Base-by-base conservation (phyloP, 1,139 yeast species). In the Kodamaea ohmeri region DNA sequence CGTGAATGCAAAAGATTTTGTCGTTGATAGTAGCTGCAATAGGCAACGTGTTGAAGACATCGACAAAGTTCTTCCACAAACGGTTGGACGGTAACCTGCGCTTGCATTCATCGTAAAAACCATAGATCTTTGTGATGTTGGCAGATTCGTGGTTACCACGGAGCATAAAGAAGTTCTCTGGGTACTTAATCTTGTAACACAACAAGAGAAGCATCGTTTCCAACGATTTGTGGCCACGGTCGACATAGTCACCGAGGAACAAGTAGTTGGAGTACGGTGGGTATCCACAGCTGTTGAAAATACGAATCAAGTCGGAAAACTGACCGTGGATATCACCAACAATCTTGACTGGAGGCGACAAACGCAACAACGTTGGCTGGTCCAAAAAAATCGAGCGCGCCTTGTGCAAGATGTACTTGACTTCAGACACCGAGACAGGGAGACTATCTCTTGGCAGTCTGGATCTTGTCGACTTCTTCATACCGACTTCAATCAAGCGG, bases 261-360 rank as follows among this genome's bases (percentile, higher is more conserved):
- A 86, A 62, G 57, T 85, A 86, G 55, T 85, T 86, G 3, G 94
- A 71, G 50, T 78, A 73, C 7, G 92, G 90, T 1, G 95, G 95
- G 50, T 80, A 78, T 0, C 95, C 95, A 57, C 90, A 82, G 38
- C 80, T 65, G 53, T 83, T 81, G 55, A 86, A 77, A 31, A 86
- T 81, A 46, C 95, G 70, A 45, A 85, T 65, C 47, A 86, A 69
- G 61, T 86, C 95, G 45, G 75, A 73, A 54, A 78, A 86, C 59
- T 86, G 95, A 9, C 95, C 95, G 60, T 86, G 95, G 38, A 86
- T 79, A 60, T 86, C 95, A 37, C 95, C 95, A 21, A 86, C 95
- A 37, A 87, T 78, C 59, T 86, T 86, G 21, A 86, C 92, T 0
- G 95, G 94, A 0, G 95, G 88, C 22, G 88, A 81, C 43, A 87